Evolutionary conservation across 192 early-diverging fungal species (phyloP).

Genomic region (Mortierella antarctica): DNA sequence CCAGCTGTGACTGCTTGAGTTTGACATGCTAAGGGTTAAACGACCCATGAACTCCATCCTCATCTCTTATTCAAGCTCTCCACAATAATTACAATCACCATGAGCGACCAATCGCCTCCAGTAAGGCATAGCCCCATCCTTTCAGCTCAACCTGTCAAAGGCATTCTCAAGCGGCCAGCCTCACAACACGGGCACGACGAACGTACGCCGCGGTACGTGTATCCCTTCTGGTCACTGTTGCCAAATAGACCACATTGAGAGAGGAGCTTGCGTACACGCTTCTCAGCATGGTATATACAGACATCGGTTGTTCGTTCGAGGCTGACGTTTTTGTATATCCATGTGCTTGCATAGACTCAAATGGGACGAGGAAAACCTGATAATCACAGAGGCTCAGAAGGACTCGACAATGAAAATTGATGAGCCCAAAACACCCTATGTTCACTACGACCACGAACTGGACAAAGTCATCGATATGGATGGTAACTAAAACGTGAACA

Average conservation of each 20-base stretch:
- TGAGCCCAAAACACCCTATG: conserved; percentile 96
- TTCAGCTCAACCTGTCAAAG: conserved; percentile 38
- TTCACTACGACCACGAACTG: conserved; percentile 85
- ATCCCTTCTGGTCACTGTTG: neutral
- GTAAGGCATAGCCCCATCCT: conserved; percentile 21
- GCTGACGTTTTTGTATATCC: too few species aligned
- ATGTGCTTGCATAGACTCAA: conserved; percentile 64
- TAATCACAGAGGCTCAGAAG: conserved; percentile 90
- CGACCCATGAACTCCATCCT: neutral
- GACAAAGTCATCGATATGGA: conserved; percentile 76
- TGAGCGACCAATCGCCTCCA: conserved; percentile 4
- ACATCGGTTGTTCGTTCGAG: too few species aligned
- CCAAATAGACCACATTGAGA: neutral
- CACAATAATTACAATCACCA: neutral
- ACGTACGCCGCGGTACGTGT: conserved; percentile 29
- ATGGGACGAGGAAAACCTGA: conserved; percentile 96
- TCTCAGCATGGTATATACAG: too few species aligned
- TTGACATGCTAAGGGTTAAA: too few species aligned
- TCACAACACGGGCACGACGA: conserved; percentile 20
- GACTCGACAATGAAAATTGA: conserved; percentile 95
- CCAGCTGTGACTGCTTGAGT: too few species aligned
- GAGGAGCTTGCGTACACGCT: neutral
- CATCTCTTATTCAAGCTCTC: neutral
- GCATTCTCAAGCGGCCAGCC: conserved; percentile 41
- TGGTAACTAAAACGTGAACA: conserved; percentile 30